These are phyloP conservation scores for Colletotrichum sp. DNA, from an alignment of 2,329 filamentous ascomycete genomes.

Conservation along the genomic window DNA sequence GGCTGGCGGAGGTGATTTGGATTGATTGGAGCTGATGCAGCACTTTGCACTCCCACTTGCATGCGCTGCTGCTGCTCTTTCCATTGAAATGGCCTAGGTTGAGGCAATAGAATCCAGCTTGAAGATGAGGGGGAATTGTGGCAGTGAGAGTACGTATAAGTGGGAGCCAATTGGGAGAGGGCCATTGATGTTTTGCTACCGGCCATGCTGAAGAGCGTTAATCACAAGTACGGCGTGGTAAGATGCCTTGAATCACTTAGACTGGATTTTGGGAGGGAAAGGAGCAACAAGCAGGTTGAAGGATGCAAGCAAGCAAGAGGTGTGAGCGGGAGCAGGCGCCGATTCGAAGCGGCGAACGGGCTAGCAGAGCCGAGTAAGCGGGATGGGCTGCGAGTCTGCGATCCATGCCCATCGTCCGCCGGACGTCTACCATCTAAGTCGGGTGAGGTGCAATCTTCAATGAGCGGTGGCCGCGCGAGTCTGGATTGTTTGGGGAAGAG, in stretches of 20 bases:
- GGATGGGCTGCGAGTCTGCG: neutral
- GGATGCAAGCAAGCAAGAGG: neutral
- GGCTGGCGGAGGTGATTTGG: neutral
- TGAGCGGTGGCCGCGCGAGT: neutral
- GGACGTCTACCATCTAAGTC: neutral
- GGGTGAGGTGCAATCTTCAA: neutral
- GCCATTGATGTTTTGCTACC: neutral
- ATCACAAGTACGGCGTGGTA: neutral
- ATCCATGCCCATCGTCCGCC: neutral
- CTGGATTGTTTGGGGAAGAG: neutral
- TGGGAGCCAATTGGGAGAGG: neutral
- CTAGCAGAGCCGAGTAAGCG: neutral
- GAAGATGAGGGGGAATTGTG: neutral
- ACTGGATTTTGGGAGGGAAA: neutral
- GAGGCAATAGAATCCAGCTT: neutral
- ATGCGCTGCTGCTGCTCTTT: neutral
- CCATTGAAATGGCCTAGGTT: neutral
- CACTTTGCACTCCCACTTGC: neutral
- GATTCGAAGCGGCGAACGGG: neutral
- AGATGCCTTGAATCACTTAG: neutral
- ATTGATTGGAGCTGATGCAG: neutral
- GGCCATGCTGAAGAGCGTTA: neutral
- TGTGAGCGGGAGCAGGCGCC: neutral
- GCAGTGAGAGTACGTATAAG: conserved; percentile 4
- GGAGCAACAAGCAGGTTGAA: neutral